Evolutionary conservation across 768 basidiomycete species (phyloP), one percentile per base, ranked within the genome.

Genomic region (Tylopilus felleus): DNA sequence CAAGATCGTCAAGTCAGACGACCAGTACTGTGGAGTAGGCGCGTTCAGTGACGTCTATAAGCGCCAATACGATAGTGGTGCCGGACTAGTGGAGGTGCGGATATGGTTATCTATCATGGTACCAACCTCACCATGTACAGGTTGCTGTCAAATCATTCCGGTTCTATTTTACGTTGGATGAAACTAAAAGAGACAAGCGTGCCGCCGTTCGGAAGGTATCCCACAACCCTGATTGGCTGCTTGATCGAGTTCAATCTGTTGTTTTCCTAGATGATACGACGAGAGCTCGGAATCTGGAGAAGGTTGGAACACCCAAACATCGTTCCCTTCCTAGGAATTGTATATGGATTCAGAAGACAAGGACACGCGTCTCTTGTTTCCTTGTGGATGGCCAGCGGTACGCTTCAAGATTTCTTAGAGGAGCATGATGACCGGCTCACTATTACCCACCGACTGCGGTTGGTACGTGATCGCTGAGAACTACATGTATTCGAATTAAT

Each of bases 81-180:
- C 13, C 8, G 38, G 48, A 14, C 3, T 25, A 7, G n/a, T 28
- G 43, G 43, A 55, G 42, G 53, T 51, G 13, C 31, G 27, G 17
- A 25, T 7, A 4, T 13, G 3, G 9, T 8, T 14, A 25, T n/a
- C 38, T 28, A 19, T 43, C 2, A 22, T 22, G 40, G 22, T 12
- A 41, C 13, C 40, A 23, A 41, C 4, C 40, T 22, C 40, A 22
- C 40, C 13, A n/a, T n/a, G 40, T 41, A 12, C 40, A 57, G 56
- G 56, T 50, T 27, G 47, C 48, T 4, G 54, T 46, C 31, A 50
- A 57, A 22, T 38, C 19, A 16, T 57, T 50, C 46, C 42, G 56
- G 23, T 50, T 57, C 33, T n/a, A 4, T 46, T 56, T 57, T 17
- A 35, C 47, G 8, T 14, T 56, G 13, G 47, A 39, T 16, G 42